A percentile compares a stretch with the other conserved stretches of the same genome.
These are phyloP conservation scores for Penicillium tannophilum DNA, from an alignment of 495 filamentous ascomycete species.

Conservation along the genomic window DNA sequence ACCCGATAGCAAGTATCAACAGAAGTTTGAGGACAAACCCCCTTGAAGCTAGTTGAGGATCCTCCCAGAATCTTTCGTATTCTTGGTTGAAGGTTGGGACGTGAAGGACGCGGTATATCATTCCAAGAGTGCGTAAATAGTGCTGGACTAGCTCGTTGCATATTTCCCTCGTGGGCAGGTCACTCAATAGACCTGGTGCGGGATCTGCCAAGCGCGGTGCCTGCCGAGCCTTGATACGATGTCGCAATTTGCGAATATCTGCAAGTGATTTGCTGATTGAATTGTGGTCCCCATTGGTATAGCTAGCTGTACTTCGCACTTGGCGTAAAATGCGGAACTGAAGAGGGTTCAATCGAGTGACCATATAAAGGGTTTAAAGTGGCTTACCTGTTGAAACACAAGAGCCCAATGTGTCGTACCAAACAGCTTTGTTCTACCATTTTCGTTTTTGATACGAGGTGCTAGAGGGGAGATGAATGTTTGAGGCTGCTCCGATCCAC, in stretches of 20 bases:
- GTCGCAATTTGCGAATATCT: constrained; percentile 27
- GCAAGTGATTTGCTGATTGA: constrained; percentile 33
- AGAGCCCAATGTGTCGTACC: constrained; percentile 48
- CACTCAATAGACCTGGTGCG: constrained; percentile 16
- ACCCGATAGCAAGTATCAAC: constrained; percentile 49
- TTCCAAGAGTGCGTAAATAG: constrained; percentile 44
- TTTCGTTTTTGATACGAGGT: constrained; percentile 18
- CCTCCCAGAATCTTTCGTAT: constrained; percentile 47
- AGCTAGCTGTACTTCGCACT: constrained; percentile 15
- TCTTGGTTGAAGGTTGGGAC: constrained; percentile 55
- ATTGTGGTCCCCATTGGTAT: constrained; percentile 10
- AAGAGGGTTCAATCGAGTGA: constrained; percentile 11
- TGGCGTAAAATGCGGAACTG: constrained; percentile 22
- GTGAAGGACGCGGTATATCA: constrained; percentile 57
- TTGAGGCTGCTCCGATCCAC: constrained; percentile 9
- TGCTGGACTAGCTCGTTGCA: constrained; percentile 34
- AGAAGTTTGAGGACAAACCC: constrained; percentile 37
- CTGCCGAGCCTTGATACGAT: constrained; percentile 23
- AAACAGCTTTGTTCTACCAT: constrained; percentile 40
- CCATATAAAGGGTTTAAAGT: neutral
- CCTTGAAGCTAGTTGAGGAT: constrained; percentile 31
- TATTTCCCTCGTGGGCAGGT: constrained; percentile 19
- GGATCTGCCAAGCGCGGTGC: constrained; percentile 18
- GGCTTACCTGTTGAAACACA: constrained; percentile 39
- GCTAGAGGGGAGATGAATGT: constrained; percentile 19